These are phyloP conservation scores for Dictyostelium intermedium DNA, from an alignment of 78 protist genomes.

Conservation along the genomic window DNA sequence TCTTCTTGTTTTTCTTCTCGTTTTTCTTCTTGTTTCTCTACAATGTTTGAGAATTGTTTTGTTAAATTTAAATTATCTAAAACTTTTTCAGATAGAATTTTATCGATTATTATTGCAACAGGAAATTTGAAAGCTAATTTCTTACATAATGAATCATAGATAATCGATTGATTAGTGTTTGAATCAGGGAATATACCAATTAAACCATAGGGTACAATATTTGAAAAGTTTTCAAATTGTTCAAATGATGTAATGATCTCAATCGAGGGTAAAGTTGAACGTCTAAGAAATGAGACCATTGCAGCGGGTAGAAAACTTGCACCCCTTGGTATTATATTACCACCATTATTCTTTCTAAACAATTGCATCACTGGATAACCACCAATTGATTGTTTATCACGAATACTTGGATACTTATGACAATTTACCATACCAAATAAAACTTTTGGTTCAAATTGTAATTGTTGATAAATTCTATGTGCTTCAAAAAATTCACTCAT, in stretches of 20 bases:
- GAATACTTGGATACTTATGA: not conserved
- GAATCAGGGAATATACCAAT: not conserved
- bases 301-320: not conserved
- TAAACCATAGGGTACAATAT: not conserved
- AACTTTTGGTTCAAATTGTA: not conserved
- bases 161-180: no score
- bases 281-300: not conserved
- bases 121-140: slow-evolving; percentile 10
- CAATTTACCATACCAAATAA: slow-evolving; percentile 27
- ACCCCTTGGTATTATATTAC: slow-evolving; percentile 51
- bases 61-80: not conserved
- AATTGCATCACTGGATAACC: slow-evolving; percentile 65
- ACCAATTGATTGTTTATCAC: slow-evolving; percentile 48
- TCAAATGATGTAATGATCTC: not conserved
- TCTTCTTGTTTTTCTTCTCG: not conserved
- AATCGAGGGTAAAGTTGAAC: not conserved
- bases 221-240: not conserved
- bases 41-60: not conserved
- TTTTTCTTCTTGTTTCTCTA: not conserved
- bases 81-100: not conserved
- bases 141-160: not conserved
- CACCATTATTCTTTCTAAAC: slow-evolving; percentile 12
- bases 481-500: slow-evolving; percentile 16
- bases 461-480: not conserved
- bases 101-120: not conserved